These are phyloP conservation scores for Phytophthora meadii DNA, from an alignment of 352 stramenopile genomes.

Conservation along the genomic window DNA sequence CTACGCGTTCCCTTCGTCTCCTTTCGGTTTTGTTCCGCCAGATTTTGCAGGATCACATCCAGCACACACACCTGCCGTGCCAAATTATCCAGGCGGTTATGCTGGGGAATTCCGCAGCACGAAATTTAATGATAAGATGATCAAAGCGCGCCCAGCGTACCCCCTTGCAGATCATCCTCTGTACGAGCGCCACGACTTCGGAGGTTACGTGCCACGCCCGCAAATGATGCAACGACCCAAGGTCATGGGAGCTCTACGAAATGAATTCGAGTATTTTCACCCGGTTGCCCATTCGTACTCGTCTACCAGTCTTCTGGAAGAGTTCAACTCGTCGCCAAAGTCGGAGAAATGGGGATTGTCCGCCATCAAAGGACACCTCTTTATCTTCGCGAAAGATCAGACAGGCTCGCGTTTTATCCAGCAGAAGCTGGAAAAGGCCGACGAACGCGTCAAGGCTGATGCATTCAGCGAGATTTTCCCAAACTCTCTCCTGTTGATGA, in stretches of 20 bases:
- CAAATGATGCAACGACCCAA: conserved; percentile 46
- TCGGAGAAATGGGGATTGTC: conserved; percentile 84
- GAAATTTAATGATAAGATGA: conserved; percentile 32
- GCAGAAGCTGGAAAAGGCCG: conserved; percentile 87
- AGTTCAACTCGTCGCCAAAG: conserved; percentile 77
- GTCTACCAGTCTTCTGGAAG: conserved; percentile 78
- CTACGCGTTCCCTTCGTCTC: conserved; percentile 30
- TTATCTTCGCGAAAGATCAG: conserved; percentile 89
- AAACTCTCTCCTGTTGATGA: conserved; percentile 86
- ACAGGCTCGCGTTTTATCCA: conserved; percentile 89
- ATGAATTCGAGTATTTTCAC: conserved; percentile 54
- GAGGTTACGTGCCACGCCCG: conserved; percentile 27
- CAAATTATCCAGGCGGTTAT: conserved; percentile 27
- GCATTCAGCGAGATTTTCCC: conserved; percentile 88
- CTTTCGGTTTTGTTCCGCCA: conserved; percentile 35
- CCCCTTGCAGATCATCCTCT: conserved; percentile 28
- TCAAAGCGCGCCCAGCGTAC: conserved; percentile 32
- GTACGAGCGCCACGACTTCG: conserved; percentile 37
- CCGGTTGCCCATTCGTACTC: conserved; percentile 70
- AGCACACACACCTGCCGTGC: conserved; percentile 16
- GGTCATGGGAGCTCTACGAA: conserved; percentile 30
- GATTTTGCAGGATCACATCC: conserved; percentile 31
- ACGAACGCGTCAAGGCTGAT: conserved; percentile 70
- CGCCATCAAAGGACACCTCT: conserved; percentile 84
- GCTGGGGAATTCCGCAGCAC: conserved; percentile 26